A percentile compares a stretch with the other conserved stretches of the same genome.
Conservation (phyloP, 441 rosid genomes). For the Syzygium syzygioides region DNA sequence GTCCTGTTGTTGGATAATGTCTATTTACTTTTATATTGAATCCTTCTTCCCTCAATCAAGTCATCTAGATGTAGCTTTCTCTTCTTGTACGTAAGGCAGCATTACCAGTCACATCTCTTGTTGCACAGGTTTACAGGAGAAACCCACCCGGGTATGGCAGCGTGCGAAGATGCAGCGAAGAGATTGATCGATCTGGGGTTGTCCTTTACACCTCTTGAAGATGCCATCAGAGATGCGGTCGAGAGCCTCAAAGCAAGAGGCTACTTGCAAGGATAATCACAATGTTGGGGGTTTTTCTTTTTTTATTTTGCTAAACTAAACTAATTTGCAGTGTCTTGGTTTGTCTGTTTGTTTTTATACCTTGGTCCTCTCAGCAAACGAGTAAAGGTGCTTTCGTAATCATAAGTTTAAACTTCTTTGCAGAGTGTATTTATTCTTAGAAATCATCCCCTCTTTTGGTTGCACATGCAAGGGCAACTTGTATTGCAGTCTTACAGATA, state of each 20-base stretch:
- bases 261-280: constrained; percentile 22
- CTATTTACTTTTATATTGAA: neutral
- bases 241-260: constrained; percentile 57
- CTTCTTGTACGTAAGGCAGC: neutral
- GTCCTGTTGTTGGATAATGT: neutral
- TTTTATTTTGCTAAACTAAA: neutral
- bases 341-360: neutral
- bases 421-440: neutral
- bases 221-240: constrained; percentile 52
- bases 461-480: neutral
- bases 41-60: neutral
- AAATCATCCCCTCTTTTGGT: neutral
- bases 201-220: constrained; percentile 57
- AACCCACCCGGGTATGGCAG: constrained; percentile 60
- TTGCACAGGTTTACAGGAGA: constrained; percentile 42
- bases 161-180: constrained; percentile 68
- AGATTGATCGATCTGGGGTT: constrained; percentile 59
- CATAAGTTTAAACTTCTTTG: neutral
- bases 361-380: neutral
- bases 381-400: neutral
- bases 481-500: neutral
- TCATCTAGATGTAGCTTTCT: neutral
- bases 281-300: neutral
- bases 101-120: neutral
- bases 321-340: neutral